phyloP scores from a whole-genome alignment of 805 yeast species.

The Sugiyamaella marilandica region DNA sequence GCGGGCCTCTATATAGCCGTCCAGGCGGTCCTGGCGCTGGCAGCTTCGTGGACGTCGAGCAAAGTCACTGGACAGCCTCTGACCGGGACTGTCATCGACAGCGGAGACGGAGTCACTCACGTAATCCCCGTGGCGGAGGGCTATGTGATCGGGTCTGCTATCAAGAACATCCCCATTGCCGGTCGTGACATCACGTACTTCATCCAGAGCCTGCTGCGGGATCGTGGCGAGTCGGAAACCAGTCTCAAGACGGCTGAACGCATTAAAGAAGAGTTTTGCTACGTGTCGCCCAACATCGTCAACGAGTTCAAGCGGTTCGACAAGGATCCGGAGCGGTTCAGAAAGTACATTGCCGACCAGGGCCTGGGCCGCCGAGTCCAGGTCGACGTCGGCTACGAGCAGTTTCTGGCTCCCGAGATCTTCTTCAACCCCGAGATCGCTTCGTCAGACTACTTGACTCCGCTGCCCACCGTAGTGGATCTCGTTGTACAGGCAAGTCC shows the following conservation, averaged over 20 bases:
- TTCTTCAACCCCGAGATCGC: conserved; percentile 98
- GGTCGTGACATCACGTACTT: conserved; percentile 96
- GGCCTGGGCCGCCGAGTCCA: conserved; percentile 54
- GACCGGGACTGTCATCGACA: conserved; percentile 97
- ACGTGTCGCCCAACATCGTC: conserved; percentile 96
- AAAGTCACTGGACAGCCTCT: conserved; percentile 92
- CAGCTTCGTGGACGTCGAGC: conserved; percentile 98
- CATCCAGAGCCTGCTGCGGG: conserved; percentile 89
- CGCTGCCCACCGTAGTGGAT: conserved; percentile 94
- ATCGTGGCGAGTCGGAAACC: conserved; percentile 93
- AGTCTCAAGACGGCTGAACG: conserved; percentile 93
- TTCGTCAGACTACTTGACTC: conserved; percentile 90
- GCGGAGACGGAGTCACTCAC: conserved; percentile 99
- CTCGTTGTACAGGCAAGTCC: conserved; percentile 93
- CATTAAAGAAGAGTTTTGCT: conserved; percentile 94
- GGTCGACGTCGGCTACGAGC: conserved; percentile 95
- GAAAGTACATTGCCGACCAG: conserved; percentile 77
- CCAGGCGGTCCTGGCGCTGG: conserved; percentile 96
- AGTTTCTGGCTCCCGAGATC: conserved; percentile 98
- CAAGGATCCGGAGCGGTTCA: conserved; percentile 88
- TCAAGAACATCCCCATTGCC: conserved; percentile 96
- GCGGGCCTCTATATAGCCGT: conserved; percentile 98
- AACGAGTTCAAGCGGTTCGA: conserved; percentile 94
- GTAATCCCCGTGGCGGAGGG: conserved; percentile 99
- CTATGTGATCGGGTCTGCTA: conserved; percentile 95